These are phyloP conservation scores for Ceratocystis variospora DNA, from an alignment of 2,329 filamentous ascomycete species.

Conservation along the genomic window DNA sequence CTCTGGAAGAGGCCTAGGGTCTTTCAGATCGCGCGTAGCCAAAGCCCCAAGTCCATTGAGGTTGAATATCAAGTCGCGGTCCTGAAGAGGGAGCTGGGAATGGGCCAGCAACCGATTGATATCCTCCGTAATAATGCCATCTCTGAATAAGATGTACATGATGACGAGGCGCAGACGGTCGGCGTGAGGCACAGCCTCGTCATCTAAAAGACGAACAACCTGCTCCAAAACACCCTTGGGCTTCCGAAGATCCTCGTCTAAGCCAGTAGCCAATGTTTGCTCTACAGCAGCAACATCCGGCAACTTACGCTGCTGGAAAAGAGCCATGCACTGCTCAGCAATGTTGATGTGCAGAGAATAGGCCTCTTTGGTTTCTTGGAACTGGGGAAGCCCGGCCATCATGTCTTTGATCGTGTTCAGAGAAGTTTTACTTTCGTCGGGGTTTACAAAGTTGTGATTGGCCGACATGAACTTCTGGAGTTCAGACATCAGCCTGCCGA, in stretches of 20 bases:
- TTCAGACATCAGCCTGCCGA: slow-evolving; percentile 81
- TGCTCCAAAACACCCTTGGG: slow-evolving; percentile 81
- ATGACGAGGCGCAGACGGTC: slow-evolving; percentile 77
- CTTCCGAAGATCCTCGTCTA: slow-evolving; percentile 85
- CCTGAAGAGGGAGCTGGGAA: slow-evolving; percentile 58
- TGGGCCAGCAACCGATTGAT: slow-evolving; percentile 74
- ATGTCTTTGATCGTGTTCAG: slow-evolving; percentile 93
- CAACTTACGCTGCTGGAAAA: slow-evolving; percentile 73
- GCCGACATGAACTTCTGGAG: slow-evolving; percentile 84
- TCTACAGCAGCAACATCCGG: slow-evolving; percentile 78
- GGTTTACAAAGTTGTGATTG: slow-evolving; percentile 82
- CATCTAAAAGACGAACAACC: slow-evolving; percentile 75
- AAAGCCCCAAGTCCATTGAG: slow-evolving; percentile 70
- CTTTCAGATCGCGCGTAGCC: slow-evolving; percentile 57
- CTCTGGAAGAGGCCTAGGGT: slow-evolving; percentile 49
- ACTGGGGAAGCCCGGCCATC: slow-evolving; percentile 86
- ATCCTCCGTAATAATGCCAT: slow-evolving; percentile 73
- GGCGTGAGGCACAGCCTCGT: slow-evolving; percentile 53
- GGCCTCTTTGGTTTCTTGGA: slow-evolving; percentile 86
- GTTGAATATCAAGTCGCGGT: slow-evolving; percentile 61
- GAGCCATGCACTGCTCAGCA: slow-evolving; percentile 94
- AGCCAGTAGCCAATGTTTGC: slow-evolving; percentile 78
- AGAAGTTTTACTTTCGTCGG: slow-evolving; percentile 53
- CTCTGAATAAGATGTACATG: slow-evolving; percentile 72
- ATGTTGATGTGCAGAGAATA: slow-evolving; percentile 92